Percentiles rank a stretch among this genome's conserved stretches.
Evolutionary conservation across 192 early-diverging fungal genomes (phyloP).

Genomic region (Haplosporangium gracile): DNA sequence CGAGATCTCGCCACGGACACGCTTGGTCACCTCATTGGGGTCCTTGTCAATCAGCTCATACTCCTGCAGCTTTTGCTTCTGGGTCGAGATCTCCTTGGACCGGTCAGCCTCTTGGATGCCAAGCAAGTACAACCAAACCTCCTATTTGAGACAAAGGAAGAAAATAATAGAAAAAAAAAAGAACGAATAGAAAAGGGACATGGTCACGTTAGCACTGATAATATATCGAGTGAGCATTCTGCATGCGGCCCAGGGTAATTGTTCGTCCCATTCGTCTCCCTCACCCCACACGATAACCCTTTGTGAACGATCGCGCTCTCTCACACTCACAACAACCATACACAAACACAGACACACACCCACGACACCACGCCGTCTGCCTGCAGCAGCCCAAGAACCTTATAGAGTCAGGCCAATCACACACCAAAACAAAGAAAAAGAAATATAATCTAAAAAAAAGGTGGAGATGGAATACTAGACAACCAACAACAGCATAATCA

Average conservation of each 20-base stretch:
- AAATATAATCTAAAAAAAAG: slow-evolving; percentile 13
- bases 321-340: neutral
- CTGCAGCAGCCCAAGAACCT: neutral
- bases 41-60: slow-evolving; percentile 82
- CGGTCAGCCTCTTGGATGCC: slow-evolving; percentile 86
- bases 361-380: slow-evolving; percentile 7
- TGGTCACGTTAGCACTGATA: slow-evolving; percentile 17
- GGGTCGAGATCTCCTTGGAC: slow-evolving; percentile 64
- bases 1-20: slow-evolving; percentile 82
- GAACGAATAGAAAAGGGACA: slow-evolving; percentile 7
- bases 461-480: neutral
- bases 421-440: slow-evolving; percentile 6
- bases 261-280: neutral
- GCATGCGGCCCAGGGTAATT: neutral
- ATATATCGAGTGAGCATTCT: slow-evolving; percentile 9
- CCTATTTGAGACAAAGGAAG: slow-evolving; percentile 53
- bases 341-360: neutral
- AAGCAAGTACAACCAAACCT: slow-evolving; percentile 91
- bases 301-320: neutral
- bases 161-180: neutral
- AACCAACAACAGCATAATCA: slow-evolving; percentile 2
- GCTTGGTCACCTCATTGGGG: slow-evolving; percentile 75
- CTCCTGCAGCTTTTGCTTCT: slow-evolving; percentile 65
- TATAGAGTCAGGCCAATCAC: slow-evolving; percentile 12
- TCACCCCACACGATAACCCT: slow-evolving; percentile 8